A percentile compares a stretch with the other conserved stretches of the same genome.
These are phyloP conservation scores for Silene conica DNA, from an alignment of 148 eudicot genomes.

Conservation along the genomic window DNA sequence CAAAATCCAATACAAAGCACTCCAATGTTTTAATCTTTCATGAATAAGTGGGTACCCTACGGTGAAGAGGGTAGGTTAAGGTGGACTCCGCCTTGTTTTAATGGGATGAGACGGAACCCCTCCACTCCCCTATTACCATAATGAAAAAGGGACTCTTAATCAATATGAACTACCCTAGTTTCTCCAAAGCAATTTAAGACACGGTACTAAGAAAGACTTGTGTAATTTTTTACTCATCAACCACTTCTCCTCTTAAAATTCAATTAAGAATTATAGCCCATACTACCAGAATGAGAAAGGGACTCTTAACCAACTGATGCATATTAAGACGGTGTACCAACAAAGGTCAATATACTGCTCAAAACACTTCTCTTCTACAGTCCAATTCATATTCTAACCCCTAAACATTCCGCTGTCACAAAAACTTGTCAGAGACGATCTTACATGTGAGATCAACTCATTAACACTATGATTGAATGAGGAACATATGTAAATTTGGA, in stretches of 20 bases:
- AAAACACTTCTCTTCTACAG: neutral
- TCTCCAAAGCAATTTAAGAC: neutral
- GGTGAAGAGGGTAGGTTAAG: neutral
- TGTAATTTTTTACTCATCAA: neutral
- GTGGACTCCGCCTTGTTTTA: neutral
- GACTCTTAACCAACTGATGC: neutral
- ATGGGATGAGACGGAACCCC: neutral
- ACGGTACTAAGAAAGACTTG: neutral
- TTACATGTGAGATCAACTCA: neutral
- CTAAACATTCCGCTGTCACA: neutral
- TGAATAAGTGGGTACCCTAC: neutral
- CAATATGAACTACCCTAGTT: neutral
- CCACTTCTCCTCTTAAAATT: neutral
- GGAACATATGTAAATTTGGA: neutral
- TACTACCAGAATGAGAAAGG: neutral
- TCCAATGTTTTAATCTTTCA: neutral
- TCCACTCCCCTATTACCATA: neutral
- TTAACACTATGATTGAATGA: neutral
- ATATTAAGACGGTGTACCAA: neutral
- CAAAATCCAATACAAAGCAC: constrained; percentile 6
- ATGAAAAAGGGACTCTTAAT: neutral
- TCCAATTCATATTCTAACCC: neutral
- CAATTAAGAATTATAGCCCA: neutral
- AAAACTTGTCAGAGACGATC: neutral
- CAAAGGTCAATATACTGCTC: neutral